Conservation (phyloP, 139 green algal genomes). For the Chlamydomonas urium region DNA sequence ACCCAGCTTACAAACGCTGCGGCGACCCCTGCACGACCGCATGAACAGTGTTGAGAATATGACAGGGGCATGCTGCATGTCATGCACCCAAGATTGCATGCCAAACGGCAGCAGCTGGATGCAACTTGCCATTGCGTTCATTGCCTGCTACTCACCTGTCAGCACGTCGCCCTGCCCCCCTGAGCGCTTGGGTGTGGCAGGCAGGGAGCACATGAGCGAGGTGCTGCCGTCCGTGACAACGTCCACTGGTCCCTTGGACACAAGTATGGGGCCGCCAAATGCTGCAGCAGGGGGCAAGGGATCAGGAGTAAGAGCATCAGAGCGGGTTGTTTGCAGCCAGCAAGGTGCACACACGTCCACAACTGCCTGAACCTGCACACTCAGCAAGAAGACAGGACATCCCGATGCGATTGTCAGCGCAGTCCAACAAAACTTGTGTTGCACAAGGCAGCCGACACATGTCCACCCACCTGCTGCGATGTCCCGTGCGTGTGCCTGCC, state of each 20-base stretch:
- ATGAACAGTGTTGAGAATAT: no score
- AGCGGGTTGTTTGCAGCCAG: neutral
- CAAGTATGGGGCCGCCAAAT: constrained; percentile 35
- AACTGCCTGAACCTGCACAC: neutral
- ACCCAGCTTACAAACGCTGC: no score
- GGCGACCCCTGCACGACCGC: no score
- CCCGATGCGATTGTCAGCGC: neutral
- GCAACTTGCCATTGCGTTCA: no score
- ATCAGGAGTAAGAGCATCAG: constrained; percentile 1
- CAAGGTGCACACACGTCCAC: neutral
- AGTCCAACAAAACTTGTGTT: neutral
- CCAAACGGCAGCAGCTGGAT: no score
- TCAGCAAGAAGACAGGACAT: neutral
- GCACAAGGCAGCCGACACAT: no score
- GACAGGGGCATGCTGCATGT: no score
- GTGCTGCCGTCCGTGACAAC: constrained; percentile 29
- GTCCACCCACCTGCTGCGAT: constrained; percentile 12
- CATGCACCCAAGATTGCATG: no score
- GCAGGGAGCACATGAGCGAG: constrained; percentile 15
- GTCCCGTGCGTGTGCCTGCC: constrained; percentile 27
- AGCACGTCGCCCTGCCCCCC: constrained; percentile 68
- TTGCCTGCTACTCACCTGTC: no score
- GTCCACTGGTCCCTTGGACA: constrained; percentile 49
- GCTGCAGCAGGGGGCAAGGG: constrained; percentile 24
- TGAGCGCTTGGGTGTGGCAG: constrained; percentile 41